Base-by-base conservation (phyloP, 768 basidiomycete species). In the Kondoa malvinella region DNA sequence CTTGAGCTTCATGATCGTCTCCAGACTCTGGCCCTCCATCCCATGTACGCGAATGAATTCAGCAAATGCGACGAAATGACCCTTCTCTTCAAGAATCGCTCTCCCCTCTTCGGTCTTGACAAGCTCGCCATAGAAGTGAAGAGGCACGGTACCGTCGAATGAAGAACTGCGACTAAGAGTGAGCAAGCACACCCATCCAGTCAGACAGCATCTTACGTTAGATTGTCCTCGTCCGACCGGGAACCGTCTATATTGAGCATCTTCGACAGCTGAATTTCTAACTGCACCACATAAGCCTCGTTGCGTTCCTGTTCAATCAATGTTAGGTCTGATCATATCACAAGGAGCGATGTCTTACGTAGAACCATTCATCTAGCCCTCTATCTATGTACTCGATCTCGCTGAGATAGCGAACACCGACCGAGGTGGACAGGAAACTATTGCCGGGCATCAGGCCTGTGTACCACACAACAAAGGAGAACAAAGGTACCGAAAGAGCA, bases 81-180 rank as follows among this genome's bases (percentile, higher is more conserved):
- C 89, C 72, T 87, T 91, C 68, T 92, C 91, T 68, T 86, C 84
- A 56, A 99, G 79, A 12, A 92, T 85, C 74, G 88, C 87, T 77
- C 92, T 94, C 0, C 95, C 95, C 62, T 92, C 85, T 67, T 88
- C 87, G 1, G 95, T 97, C 77, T 95, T 96, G 59, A 92, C 87
- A 83, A 97, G 88, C 77, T 96, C 94, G 26, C 94, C 94, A 73
- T 96, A 94, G 77, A 99, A 97, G 76, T 99, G 92, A 1, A 88
- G 85, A 1, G 94, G 95, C 15, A 91, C 88, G 14, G 86, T 86
- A 15, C 87, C 87, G 65, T 92, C 91, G 68, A 88, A 89, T 25
- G 82, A 81, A n/a, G 66, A 86, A 87, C 73, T 4, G n/a, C n/a
- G n/a, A 60, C 29, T 60, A 8, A 60, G 8, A 26, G 4, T 60